Evolutionary conservation across 2,329 filamentous ascomycete species (phyloP).

Genomic region (Cladorrhinum sp.): DNA sequence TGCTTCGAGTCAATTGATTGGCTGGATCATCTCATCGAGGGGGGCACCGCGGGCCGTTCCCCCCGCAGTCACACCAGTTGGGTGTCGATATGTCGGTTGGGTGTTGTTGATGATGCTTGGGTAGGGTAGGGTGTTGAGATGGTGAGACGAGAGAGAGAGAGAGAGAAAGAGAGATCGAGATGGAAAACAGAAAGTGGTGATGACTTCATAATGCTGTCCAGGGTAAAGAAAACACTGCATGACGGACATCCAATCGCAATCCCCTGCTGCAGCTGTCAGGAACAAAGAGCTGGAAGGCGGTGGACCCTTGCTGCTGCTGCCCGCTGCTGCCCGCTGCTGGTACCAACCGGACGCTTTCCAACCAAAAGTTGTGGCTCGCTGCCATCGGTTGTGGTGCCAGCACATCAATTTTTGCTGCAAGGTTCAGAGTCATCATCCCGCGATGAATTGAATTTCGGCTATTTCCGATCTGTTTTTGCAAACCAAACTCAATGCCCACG

Average conservation of each 20-base stretch:
- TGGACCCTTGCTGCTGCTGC: neutral
- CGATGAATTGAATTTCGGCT: neutral
- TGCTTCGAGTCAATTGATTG: neutral
- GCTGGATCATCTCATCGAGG: neutral
- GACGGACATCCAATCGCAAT: neutral
- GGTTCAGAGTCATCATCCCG: neutral
- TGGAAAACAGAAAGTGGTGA: neutral
- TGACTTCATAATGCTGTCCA: neutral
- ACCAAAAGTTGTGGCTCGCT: neutral
- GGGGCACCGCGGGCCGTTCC: slow-evolving; percentile 4
- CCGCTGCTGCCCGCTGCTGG: neutral
- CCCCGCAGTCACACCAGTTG: neutral
- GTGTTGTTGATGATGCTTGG: neutral
- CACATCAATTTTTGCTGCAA: neutral
- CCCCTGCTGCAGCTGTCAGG: slow-evolving; percentile 7
- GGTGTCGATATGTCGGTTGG: neutral
- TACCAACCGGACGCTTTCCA: neutral
- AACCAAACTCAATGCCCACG: neutral
- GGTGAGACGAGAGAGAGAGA: neutral
- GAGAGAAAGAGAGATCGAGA: neutral
- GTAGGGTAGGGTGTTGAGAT: neutral
- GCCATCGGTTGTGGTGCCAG: slow-evolving; percentile 1
- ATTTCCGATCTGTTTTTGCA: neutral
- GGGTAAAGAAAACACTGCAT: neutral
- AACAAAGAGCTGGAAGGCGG: neutral